phyloP scores from a whole-genome alignment of 768 basidiomycete species.

The Leccinum ochraceum region DNA sequence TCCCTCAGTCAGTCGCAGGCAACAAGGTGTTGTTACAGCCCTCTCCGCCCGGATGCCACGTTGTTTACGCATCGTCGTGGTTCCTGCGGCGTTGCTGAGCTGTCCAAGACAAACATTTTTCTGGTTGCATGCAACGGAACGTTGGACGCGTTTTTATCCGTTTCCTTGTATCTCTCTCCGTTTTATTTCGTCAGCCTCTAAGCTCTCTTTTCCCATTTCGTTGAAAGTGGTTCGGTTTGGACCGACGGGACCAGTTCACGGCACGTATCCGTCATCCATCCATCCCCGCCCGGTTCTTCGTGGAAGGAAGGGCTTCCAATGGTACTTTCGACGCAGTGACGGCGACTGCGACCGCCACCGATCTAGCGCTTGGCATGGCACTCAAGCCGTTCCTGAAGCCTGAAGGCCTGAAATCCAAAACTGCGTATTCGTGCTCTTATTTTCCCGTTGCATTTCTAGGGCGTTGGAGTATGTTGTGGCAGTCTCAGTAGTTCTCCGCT shows the following conservation, averaged over 20 bases:
- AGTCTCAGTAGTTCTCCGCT: neutral
- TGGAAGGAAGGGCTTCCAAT: slow-evolving; percentile 24
- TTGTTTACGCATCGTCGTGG: slow-evolving; percentile 2
- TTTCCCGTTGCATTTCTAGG: slow-evolving; percentile 1
- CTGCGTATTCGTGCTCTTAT: neutral
- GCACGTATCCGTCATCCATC: slow-evolving; percentile 1
- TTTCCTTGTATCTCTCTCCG: neutral
- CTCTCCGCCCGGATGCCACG: slow-evolving; percentile 13
- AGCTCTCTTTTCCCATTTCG: neutral
- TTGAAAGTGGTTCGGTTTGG: slow-evolving; percentile 14
- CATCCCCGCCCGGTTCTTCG: slow-evolving; percentile 14
- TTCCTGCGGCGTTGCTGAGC: neutral
- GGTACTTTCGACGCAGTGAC: slow-evolving; percentile 16
- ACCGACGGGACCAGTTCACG: slow-evolving; percentile 1
- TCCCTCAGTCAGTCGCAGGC: neutral
- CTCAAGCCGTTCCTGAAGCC: neutral
- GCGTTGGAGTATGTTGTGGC: neutral
- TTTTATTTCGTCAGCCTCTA: neutral
- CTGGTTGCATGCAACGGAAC: neutral
- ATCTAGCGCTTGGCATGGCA: neutral
- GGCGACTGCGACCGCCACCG: slow-evolving; percentile 5
- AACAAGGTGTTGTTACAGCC: neutral
- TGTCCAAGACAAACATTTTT: neutral
- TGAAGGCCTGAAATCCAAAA: neutral
- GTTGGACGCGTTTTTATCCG: neutral